Evolutionary conservation across 163 green algal species (phyloP).

Genomic region (Prototheca cutis): DNA sequence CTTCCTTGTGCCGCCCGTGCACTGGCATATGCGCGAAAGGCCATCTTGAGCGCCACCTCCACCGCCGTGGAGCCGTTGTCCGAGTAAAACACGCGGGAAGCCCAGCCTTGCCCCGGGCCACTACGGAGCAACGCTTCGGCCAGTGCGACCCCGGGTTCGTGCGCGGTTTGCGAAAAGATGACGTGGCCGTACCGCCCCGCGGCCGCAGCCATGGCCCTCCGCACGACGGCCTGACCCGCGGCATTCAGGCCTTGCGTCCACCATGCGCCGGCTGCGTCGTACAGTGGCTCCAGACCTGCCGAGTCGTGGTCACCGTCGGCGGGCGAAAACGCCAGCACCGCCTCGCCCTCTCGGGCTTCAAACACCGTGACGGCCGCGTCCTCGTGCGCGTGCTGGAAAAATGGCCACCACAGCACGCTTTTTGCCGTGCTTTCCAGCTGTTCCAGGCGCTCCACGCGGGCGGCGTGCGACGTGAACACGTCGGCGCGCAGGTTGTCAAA

Average conservation of each 20-base stretch:
- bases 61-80: constrained; percentile 69
- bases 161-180: constrained; percentile 75
- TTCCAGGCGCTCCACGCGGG: constrained; percentile 27
- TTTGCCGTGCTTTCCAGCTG: constrained; percentile 11
- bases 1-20: too few relatives aligned
- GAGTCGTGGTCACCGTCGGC: neutral
- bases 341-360: constrained; percentile 62
- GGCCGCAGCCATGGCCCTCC: constrained; percentile 48
- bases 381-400: constrained; percentile 78
- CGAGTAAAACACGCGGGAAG: constrained; percentile 80
- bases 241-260: constrained; percentile 79
- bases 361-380: constrained; percentile 57
- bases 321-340: constrained; percentile 22
- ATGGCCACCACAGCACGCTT: constrained; percentile 84
- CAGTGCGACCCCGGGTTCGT: constrained; percentile 72
- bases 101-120: constrained; percentile 51
- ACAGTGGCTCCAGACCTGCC: constrained; percentile 28
- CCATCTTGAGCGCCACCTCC: constrained; percentile 93
- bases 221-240: constrained; percentile 48
- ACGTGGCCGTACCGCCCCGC: constrained; percentile 86
- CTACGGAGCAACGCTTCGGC: constrained; percentile 13
- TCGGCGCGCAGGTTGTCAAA: constrained; percentile 18
- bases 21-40: constrained; percentile 62
- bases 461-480: constrained; percentile 6
- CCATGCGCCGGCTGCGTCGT: constrained; percentile 89